These are phyloP conservation scores for Plasmodium vivax DNA, from an alignment of 169 alveolate species.

Conservation along the genomic window DNA sequence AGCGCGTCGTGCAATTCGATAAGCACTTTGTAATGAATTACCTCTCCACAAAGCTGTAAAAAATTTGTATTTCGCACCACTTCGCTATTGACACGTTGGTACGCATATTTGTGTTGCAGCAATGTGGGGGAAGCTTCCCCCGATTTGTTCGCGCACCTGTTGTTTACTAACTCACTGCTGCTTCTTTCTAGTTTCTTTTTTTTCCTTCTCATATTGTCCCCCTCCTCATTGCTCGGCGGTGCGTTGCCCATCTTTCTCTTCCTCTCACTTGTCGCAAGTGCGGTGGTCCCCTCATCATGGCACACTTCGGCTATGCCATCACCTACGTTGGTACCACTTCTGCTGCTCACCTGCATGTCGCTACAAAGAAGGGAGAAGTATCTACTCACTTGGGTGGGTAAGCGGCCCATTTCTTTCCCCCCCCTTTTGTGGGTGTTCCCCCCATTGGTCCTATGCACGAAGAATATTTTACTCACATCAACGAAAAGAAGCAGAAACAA, in stretches of 20 bases:
- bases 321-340: not conserved
- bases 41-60: conserved; percentile 15
- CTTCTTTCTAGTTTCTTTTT: not conserved
- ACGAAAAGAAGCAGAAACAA: conserved; percentile 25
- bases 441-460: not conserved
- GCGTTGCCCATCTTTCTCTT: not conserved
- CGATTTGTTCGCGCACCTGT: not conserved
- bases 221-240: not conserved
- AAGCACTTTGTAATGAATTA: conserved; percentile 25
- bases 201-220: not conserved
- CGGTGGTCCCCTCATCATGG: not conserved
- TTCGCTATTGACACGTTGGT: conserved; percentile 33
- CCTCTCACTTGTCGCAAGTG: not conserved
- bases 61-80: conserved; percentile 38
- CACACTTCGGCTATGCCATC: not conserved
- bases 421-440: not conserved
- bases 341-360: not conserved
- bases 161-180: not conserved
- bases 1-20: conserved; percentile 18
- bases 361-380: not conserved
- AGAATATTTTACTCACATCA: conserved; percentile 66
- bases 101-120: conserved; percentile 23
- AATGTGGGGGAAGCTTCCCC: not conserved
- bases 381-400: not conserved
- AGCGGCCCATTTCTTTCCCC: not conserved